Evolutionary conservation across 768 basidiomycete species (phyloP).

Genomic region (Leccinellum luteum): DNA sequence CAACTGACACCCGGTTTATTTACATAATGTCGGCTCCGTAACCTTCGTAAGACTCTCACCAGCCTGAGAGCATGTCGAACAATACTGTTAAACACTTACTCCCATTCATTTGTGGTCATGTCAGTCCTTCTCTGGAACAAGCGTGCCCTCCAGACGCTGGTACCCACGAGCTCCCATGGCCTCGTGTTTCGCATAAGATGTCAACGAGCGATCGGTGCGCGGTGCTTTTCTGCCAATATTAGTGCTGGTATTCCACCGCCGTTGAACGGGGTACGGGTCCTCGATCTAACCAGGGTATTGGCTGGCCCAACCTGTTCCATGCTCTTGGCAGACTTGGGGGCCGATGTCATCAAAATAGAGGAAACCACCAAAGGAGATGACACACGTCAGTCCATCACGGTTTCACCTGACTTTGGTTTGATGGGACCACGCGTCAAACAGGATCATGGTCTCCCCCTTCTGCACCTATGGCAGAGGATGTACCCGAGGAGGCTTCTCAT

Average conservation of each 20-base stretch:
- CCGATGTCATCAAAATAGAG: slow-evolving; percentile 93
- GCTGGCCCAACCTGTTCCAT: slow-evolving; percentile 93
- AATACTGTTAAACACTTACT: background rate
- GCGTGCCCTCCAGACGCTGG: background rate
- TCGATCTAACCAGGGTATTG: slow-evolving; percentile 87
- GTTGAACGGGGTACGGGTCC: slow-evolving; percentile 72
- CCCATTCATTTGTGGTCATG: slow-evolving; percentile 1
- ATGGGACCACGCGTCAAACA: slow-evolving; percentile 26
- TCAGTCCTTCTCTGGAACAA: background rate
- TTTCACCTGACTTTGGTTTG: slow-evolving; percentile 9
- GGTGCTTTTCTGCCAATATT: slow-evolving; percentile 15
- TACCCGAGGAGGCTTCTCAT: slow-evolving; percentile 53
- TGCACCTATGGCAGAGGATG: slow-evolving; percentile 46
- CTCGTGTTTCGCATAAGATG: background rate
- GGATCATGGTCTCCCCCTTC: slow-evolving; percentile 68
- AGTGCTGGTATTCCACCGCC: slow-evolving; percentile 67
- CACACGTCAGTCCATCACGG: slow-evolving; percentile 54
- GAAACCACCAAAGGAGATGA: slow-evolving; percentile 82
- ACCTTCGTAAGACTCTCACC: no score
- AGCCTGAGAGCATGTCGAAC: background rate
- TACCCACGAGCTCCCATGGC: background rate
- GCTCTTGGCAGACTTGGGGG: slow-evolving; percentile 89
- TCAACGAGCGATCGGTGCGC: slow-evolving; percentile 1
- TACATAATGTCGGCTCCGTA: slow-evolving; percentile 12
- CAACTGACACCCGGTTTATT: slow-evolving; percentile 27